phyloP scores from a whole-genome alignment of 1,139 yeast species.

The Debaryomyces nepalensis region DNA sequence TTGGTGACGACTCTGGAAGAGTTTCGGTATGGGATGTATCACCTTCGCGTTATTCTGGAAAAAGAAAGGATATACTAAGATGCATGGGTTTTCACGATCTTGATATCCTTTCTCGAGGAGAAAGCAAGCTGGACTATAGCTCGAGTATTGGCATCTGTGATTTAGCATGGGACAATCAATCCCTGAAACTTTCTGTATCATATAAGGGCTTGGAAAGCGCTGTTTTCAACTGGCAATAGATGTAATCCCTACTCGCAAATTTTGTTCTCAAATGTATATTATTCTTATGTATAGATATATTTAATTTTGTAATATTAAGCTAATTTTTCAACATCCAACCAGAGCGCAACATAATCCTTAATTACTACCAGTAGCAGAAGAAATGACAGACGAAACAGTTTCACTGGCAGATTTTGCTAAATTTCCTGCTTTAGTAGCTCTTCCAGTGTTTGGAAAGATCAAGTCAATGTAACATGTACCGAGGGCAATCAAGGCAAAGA shows the following conservation, averaged over 20 bases:
- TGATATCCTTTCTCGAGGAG: conserved; percentile 16
- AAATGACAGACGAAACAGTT: conserved; percentile 23
- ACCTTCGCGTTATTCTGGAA: conserved; percentile 17
- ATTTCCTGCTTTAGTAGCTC: conserved; percentile 25
- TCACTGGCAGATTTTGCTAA: conserved; percentile 22
- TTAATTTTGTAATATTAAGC: conserved; percentile 13
- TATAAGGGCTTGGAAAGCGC: conserved; percentile 51
- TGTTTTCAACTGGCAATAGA: conserved; percentile 28
- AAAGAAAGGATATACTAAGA: conserved; percentile 20
- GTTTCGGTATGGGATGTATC: conserved; percentile 57
- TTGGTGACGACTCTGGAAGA: conserved; percentile 67
- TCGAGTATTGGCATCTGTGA: conserved; percentile 42
- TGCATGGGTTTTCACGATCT: conserved; percentile 32
- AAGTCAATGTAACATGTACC: conserved; percentile 59
- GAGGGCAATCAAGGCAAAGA: conserved; percentile 52
- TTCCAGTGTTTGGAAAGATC: conserved; percentile 43
- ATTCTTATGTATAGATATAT: conserved; percentile 8
- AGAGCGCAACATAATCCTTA: conserved; percentile 6
- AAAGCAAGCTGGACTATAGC: conserved; percentile 15
- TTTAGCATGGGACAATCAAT: conserved; percentile 46
- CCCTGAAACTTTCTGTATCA: conserved; percentile 41
- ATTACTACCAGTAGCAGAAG: conserved; percentile 23
- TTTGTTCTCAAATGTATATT: conserved; percentile 6
- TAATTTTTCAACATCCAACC: not conserved
- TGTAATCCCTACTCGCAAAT: not conserved